phyloP scores from a whole-genome alignment of 2,329 filamentous ascomycete genomes.

The Neofusicoccum parvum region DNA sequence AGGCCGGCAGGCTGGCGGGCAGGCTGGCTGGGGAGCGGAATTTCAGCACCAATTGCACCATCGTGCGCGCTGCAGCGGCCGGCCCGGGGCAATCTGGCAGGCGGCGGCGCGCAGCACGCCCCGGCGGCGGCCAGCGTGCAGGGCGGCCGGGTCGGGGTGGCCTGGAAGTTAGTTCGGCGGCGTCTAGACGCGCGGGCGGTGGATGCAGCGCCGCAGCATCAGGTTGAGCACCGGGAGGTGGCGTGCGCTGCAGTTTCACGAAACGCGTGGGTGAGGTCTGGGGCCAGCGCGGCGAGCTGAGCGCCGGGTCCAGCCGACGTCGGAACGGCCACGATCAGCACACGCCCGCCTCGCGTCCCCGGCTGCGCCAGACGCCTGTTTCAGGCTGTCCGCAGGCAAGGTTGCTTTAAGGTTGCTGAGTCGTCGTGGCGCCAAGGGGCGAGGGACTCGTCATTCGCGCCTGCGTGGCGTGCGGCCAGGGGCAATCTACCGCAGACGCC shows the following conservation, averaged over 20 bases:
- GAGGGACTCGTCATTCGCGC: background rate
- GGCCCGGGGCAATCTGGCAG: constrained; percentile 12
- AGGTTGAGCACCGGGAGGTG: background rate
- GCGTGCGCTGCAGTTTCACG: background rate
- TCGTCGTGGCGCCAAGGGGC: constrained; percentile 15
- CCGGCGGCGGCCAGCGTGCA: background rate
- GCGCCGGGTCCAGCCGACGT: constrained; percentile 4
- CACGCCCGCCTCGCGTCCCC: background rate
- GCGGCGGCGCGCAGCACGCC: background rate
- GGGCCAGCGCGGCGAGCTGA: background rate
- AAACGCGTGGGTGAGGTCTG: background rate
- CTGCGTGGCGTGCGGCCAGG: constrained; percentile 3
- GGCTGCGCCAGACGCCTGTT: background rate
- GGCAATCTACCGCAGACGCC: constrained; percentile 4
- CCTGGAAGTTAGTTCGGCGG: background rate
- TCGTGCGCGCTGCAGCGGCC: background rate
- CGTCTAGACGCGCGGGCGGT: background rate
- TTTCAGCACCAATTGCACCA: background rate
- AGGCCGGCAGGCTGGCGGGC: background rate
- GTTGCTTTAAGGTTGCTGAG: constrained; percentile 19
- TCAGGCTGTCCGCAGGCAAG: constrained; percentile 6
- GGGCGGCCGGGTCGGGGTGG: background rate
- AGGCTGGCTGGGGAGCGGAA: background rate
- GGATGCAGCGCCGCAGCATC: background rate
- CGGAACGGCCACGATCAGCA: background rate